These are phyloP conservation scores for Thalia dealbata DNA, from an alignment of 176 grass and related monocot genomes.

Conservation along the genomic window DNA sequence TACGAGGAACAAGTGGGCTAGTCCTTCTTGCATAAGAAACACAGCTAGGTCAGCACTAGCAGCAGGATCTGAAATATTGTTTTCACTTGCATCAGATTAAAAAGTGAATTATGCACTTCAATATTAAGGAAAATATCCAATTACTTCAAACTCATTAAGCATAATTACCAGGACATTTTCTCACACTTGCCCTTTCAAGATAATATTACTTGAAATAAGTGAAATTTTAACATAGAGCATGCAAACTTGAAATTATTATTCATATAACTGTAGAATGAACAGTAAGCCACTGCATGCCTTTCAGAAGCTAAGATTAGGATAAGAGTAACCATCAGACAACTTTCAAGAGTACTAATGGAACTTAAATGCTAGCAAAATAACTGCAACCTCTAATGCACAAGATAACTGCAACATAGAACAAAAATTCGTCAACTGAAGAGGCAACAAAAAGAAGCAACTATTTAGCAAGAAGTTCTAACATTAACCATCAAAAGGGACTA, in stretches of 20 bases:
- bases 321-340: neutral
- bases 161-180: constrained; percentile 1
- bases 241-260: no score
- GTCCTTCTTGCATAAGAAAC: constrained; percentile 99
- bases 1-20: constrained; percentile 79
- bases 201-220: neutral
- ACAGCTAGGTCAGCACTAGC: constrained; percentile 96
- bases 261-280: neutral
- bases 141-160: neutral
- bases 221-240: neutral
- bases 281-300: neutral
- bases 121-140: neutral
- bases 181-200: neutral
- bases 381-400: neutral
- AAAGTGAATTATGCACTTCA: neutral
- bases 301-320: neutral
- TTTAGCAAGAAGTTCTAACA: neutral
- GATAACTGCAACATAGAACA: no score
- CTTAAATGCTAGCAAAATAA: neutral
- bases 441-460: neutral
- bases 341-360: neutral
- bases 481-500: constrained; percentile 6
- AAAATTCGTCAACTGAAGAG: neutral
- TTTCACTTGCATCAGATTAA: neutral
- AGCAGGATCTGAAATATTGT: constrained; percentile 57